Conservation (phyloP, 1,139 yeast species). For the Saccharomyces hybrid region DNA sequence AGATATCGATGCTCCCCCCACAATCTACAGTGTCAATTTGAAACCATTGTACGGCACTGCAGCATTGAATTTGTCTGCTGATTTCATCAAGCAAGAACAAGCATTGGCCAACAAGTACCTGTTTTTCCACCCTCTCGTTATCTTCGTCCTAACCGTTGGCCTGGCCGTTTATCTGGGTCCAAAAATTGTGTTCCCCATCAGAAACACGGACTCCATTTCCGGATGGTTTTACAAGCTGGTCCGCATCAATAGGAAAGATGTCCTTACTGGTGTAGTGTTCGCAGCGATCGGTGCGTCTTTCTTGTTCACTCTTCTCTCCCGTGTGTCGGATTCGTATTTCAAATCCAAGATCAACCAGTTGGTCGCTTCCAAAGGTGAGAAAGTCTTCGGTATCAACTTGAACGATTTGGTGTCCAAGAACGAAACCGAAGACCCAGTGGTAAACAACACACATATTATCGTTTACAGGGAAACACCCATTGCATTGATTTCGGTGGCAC, state of each 20-base stretch:
- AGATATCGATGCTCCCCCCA: slow-evolving; percentile 43
- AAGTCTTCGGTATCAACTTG: slow-evolving; percentile 50
- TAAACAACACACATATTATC: slow-evolving; percentile 45
- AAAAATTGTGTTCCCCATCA: slow-evolving; percentile 15
- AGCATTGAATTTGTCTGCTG: slow-evolving; percentile 55
- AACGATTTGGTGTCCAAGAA: slow-evolving; percentile 37
- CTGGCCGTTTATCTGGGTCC: slow-evolving; percentile 23
- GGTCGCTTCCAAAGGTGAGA: slow-evolving; percentile 41
- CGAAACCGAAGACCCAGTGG: slow-evolving; percentile 31
- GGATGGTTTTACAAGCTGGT: slow-evolving; percentile 20
- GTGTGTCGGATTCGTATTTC: slow-evolving; percentile 33
- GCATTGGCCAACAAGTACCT: slow-evolving; percentile 42
- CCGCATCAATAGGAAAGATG: slow-evolving; percentile 20
- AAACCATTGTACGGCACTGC: slow-evolving; percentile 55
- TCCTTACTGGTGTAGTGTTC: slow-evolving; percentile 20
- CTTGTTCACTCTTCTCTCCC: slow-evolving; percentile 30
- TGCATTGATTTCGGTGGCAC: slow-evolving; percentile 45
- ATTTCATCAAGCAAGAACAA: slow-evolving; percentile 53
- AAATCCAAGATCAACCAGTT: slow-evolving; percentile 42
- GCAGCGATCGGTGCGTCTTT: slow-evolving; percentile 19
- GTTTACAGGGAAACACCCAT: slow-evolving; percentile 62
- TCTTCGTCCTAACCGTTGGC: slow-evolving; percentile 27
- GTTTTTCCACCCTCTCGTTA: slow-evolving; percentile 43
- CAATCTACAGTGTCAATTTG: slow-evolving; percentile 40
- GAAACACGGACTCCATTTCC: slow-evolving; percentile 14